Percentiles rank a stretch among this genome's conserved stretches.
phyloP scores from a whole-genome alignment of 139 green algal species.

The Chlamydomonas schloesseri region DNA sequence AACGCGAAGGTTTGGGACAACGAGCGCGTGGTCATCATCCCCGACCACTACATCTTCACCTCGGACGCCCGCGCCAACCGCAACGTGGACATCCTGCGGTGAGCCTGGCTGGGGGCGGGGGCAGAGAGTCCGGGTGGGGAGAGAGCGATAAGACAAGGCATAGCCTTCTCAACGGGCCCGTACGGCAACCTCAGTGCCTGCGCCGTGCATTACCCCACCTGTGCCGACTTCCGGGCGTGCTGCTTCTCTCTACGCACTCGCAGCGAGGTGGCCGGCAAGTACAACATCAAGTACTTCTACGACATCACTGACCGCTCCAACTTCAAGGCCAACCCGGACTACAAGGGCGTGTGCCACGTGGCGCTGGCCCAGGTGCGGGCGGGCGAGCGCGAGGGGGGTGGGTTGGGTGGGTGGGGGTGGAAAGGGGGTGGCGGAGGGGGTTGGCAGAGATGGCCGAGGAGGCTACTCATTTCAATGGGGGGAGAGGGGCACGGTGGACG shows the following conservation, averaged over 20 bases:
- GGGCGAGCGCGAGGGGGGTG: not conserved
- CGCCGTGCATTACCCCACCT: too few species aligned
- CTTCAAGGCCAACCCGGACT: slow-evolving; percentile 97
- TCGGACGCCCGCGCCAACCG: slow-evolving; percentile 91
- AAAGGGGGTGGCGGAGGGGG: not conserved
- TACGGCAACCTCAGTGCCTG: too few species aligned
- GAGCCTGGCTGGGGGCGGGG: not conserved
- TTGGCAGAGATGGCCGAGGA: too few species aligned
- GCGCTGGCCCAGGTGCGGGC: slow-evolving; percentile 90
- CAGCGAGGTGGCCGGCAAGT: slow-evolving; percentile 85
- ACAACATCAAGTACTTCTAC: slow-evolving; percentile 99
- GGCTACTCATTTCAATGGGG: too few species aligned
- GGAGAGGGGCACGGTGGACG: too few species aligned
- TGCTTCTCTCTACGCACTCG: too few species aligned
- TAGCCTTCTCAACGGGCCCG: too few species aligned
- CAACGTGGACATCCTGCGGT: slow-evolving; percentile 95
- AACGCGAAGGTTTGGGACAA: slow-evolving; percentile 93
- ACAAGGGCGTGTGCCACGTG: slow-evolving; percentile 97
- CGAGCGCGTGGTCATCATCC: slow-evolving; percentile 94
- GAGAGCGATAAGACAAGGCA: too few species aligned
- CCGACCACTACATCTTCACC: slow-evolving; percentile 99
- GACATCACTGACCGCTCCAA: slow-evolving; percentile 92
- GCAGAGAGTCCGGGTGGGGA: not conserved
- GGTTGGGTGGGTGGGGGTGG: too few species aligned
- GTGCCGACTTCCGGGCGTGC: too few species aligned